Evolutionary conservation across 1,139 yeast genomes (phyloP).

Genomic region (Candida glucosophila): DNA sequence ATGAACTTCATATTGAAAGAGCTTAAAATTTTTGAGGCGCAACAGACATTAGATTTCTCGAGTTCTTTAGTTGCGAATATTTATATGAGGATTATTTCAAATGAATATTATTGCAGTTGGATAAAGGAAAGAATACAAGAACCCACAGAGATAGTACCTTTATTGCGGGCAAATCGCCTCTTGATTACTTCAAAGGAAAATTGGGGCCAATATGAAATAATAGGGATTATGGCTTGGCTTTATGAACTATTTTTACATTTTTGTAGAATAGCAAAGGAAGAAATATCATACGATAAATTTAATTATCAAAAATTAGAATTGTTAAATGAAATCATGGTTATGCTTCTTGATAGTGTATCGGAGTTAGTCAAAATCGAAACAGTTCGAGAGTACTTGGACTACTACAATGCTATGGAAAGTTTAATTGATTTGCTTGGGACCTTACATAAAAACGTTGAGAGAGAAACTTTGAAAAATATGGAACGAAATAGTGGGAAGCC

Average conservation of each 20-base stretch:
- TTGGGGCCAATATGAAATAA: conserved; percentile 47
- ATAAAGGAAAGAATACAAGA: conserved; percentile 3
- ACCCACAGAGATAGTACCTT: conserved; percentile 2
- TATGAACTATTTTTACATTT: conserved; percentile 27
- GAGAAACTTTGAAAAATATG: conserved; percentile 13
- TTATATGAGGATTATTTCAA: conserved; percentile 11
- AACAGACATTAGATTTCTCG: conserved; percentile 1
- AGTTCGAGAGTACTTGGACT: conserved; percentile 41
- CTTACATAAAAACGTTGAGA: conserved; percentile 41
- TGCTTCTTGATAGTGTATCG: conserved; percentile 42
- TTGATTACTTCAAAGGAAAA: conserved; percentile 39
- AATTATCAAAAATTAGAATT: conserved; percentile 6
- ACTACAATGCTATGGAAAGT: conserved; percentile 39
- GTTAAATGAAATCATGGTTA: conserved; percentile 17
- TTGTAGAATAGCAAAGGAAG: conserved; percentile 5
- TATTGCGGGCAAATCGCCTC: conserved; percentile 27
- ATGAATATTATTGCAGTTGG: conserved; percentile 18
- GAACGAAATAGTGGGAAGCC: conserved; percentile 2
- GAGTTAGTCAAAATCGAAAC: conserved; percentile 43
- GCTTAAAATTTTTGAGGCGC: background rate
- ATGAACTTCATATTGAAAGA: background rate
- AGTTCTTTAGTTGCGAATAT: conserved; percentile 6
- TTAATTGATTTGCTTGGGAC: conserved; percentile 36
- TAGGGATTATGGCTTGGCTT: conserved; percentile 49
- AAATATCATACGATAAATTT: conserved; percentile 7